Conservation (phyloP, 768 basidiomycete species). For the Gyrodon lividus region DNA sequence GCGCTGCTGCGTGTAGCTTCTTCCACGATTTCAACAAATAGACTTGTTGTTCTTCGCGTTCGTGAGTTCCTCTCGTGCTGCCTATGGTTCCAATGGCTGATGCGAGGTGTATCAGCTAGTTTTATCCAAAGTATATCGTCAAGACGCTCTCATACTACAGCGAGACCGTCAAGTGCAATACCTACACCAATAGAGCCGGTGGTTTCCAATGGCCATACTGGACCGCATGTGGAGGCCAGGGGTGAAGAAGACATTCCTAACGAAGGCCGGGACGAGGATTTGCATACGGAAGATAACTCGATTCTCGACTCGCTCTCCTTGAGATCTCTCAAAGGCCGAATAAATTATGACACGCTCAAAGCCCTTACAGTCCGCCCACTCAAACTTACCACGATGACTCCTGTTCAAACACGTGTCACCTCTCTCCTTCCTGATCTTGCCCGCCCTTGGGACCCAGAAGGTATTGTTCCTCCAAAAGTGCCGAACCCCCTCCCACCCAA, state of each 20-base stretch:
- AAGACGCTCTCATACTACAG: slow-evolving; percentile 7
- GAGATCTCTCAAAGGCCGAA: slow-evolving; percentile 34
- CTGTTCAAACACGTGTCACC: slow-evolving; percentile 80
- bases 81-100: background rate
- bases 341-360: slow-evolving; percentile 46
- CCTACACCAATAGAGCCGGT: background rate
- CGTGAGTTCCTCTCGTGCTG: slow-evolving; percentile 12
- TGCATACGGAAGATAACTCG: background rate
- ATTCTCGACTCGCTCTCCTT: slow-evolving; percentile 23
- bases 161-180: background rate
- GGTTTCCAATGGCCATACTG: background rate
- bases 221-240: background rate
- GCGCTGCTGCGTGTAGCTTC: background rate
- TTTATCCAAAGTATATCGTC: background rate
- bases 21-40: background rate
- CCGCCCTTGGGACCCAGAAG: slow-evolving; percentile 45
- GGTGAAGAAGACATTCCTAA: background rate
- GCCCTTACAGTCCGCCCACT: slow-evolving; percentile 68
- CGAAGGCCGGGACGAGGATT: background rate
- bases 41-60: background rate
- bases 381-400: slow-evolving; percentile 67
- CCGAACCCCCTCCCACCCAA: background rate
- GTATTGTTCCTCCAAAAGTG: slow-evolving; percentile 4
- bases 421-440: slow-evolving; percentile 71
- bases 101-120: slow-evolving; percentile 1